Percentiles rank a stretch among this genome's conserved stretches.
Evolutionary conservation across 139 green algal genomes (phyloP).

Genomic region (Ettlia oleoabundans): DNA sequence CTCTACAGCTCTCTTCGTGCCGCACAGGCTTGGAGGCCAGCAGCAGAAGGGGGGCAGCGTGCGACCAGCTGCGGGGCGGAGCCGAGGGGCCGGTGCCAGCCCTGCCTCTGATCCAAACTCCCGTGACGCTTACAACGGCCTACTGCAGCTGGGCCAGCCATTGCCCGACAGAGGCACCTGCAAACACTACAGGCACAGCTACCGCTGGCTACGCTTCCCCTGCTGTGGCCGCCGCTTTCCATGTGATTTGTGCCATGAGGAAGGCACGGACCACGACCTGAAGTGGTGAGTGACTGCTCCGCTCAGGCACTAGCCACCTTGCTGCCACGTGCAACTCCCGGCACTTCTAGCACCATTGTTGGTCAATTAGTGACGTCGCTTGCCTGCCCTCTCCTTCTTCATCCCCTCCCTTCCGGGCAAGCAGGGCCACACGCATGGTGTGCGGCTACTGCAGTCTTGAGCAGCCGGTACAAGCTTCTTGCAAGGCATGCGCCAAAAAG

Average conservation of each 20-base stretch:
- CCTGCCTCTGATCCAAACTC: neutral
- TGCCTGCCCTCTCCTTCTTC: no score
- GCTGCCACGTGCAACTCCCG: no score
- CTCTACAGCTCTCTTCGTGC: slow-evolving; percentile 6
- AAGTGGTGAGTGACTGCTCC: no score
- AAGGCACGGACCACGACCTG: slow-evolving; percentile 53
- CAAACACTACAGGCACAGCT: slow-evolving; percentile 66
- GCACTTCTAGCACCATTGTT: no score
- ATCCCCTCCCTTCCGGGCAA: no score
- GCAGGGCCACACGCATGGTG: slow-evolving; percentile 56
- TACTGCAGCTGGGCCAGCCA: slow-evolving; percentile 51
- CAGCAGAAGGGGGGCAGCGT: neutral
- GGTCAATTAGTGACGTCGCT: no score
- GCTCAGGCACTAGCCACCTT: no score
- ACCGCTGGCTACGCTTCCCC: slow-evolving; percentile 80
- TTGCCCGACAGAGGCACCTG: slow-evolving; percentile 72
- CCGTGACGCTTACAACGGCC: neutral
- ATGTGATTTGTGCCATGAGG: slow-evolving; percentile 63
- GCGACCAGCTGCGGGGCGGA: neutral
- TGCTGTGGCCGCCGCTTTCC: slow-evolving; percentile 71
- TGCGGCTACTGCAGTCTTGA: slow-evolving; percentile 52
- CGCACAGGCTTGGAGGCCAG: neutral
- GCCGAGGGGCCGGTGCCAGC: neutral
- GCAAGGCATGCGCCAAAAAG: slow-evolving; percentile 53
- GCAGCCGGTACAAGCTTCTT: slow-evolving; percentile 43